Conservation (phyloP, 345 rosid genomes). For the Eucalyptus erythrocorys region DNA sequence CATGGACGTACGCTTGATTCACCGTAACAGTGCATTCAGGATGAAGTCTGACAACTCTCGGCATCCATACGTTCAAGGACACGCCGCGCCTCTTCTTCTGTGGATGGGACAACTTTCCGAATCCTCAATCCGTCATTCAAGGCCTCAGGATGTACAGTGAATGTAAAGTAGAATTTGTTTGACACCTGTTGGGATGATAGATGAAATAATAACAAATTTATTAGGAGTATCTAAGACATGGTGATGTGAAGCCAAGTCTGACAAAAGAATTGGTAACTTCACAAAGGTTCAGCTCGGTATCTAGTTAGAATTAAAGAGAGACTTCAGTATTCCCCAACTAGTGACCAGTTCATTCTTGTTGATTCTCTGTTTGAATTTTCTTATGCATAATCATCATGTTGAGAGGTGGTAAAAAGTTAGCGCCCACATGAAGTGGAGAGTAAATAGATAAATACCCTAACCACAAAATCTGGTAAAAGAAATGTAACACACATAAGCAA, state of each 20-base stretch:
- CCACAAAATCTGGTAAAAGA: background rate
- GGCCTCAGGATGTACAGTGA: constrained; percentile 65
- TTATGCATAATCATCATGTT: background rate
- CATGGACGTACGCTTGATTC: background rate
- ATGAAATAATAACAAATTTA: background rate
- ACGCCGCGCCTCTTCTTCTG: constrained; percentile 77
- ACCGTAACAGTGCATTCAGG: background rate
- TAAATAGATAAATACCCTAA: background rate
- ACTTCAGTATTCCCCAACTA: background rate
- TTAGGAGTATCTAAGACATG: background rate
- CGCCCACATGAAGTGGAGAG: background rate
- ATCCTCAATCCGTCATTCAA: constrained; percentile 53
- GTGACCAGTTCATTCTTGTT: background rate
- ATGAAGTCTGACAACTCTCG: constrained; percentile 20
- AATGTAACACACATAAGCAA: background rate
- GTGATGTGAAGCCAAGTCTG: background rate
- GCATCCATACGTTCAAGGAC: constrained; percentile 83
- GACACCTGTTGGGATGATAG: constrained; percentile 34
- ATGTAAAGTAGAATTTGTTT: constrained; percentile 81
- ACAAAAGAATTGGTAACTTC: background rate
- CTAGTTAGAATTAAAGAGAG: background rate
- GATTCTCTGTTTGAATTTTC: background rate
- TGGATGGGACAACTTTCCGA: constrained; percentile 78
- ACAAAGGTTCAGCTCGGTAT: background rate
- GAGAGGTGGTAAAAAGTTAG: background rate